Conservation (phyloP, 169 alveolate species). For the Neospora caninum region DNA sequence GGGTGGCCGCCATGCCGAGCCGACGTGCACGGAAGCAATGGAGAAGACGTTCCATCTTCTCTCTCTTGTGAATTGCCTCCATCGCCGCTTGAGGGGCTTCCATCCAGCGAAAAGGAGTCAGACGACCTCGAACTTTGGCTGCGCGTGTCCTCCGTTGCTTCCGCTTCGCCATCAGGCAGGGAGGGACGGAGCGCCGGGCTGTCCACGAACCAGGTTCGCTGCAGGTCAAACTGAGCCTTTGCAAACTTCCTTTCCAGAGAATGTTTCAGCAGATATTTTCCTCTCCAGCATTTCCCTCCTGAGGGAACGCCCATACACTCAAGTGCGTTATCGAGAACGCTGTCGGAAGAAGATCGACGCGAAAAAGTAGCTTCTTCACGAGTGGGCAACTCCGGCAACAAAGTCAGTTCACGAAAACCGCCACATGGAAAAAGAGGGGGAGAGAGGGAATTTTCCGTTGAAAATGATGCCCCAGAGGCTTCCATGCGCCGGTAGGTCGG, state of each 20-base stretch:
- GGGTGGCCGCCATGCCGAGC: background rate
- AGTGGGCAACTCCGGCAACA: too few relatives aligned
- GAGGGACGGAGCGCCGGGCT: background rate
- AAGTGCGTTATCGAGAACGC: background rate
- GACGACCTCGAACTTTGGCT: too few relatives aligned
- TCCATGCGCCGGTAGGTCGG: too few relatives aligned
- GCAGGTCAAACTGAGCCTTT: conserved; percentile 5
- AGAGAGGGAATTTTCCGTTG: too few relatives aligned
- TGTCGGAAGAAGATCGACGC: background rate
- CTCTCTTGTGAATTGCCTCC: background rate
- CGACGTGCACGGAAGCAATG: background rate
- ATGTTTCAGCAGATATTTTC: background rate
- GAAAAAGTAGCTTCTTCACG: background rate
- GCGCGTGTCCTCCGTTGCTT: background rate
- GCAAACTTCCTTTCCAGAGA: conserved; percentile 12
- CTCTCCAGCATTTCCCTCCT: conserved; percentile 17
- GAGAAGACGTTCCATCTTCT: background rate
- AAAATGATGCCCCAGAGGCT: too few relatives aligned
- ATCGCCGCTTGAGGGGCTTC: background rate
- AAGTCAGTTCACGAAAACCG: too few relatives aligned
- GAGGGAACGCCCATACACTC: background rate
- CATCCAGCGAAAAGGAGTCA: too few relatives aligned
- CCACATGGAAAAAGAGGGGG: too few relatives aligned
- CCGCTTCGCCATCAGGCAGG: background rate
- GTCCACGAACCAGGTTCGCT: conserved; percentile 11